phyloP scores from a whole-genome alignment of 2,329 filamentous ascomycete species.

The Kalaharituber pfeilii region DNA sequence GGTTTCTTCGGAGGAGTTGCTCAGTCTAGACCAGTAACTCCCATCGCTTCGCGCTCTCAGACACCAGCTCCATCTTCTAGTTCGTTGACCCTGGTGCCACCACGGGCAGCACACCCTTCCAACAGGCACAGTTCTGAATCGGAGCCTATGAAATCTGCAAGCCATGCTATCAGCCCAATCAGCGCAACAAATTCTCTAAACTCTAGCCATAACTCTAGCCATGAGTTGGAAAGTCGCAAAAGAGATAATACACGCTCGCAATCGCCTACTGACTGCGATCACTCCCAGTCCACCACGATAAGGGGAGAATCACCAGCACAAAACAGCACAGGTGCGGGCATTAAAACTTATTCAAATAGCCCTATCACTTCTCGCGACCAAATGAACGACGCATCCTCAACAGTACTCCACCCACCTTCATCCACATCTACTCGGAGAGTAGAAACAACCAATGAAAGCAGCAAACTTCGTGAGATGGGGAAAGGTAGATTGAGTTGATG shows the following conservation, averaged over 20 bases:
- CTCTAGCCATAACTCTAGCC: too few species aligned
- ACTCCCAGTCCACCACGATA: too few species aligned
- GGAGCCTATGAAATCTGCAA: too few species aligned
- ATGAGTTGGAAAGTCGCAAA: too few species aligned
- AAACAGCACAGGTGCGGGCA: too few species aligned
- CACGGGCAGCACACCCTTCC: background rate
- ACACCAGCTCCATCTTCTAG: background rate
- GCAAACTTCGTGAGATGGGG: too few species aligned
- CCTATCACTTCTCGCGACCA: background rate
- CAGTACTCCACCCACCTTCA: background rate
- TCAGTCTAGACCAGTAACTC: conserved; percentile 15
- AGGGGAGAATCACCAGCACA: too few species aligned
- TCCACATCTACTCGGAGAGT: background rate
- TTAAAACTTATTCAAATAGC: background rate
- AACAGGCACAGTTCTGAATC: background rate
- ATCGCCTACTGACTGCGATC: too few species aligned
- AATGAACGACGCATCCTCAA: background rate
- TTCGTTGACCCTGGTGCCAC: background rate
- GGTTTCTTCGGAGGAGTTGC: conserved; percentile 18
- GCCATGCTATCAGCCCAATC: too few species aligned
- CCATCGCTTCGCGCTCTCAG: conserved; percentile 1
- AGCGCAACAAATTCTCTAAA: background rate
- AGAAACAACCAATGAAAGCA: too few species aligned
- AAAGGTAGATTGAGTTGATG: too few species aligned
- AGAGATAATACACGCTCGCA: too few species aligned